Conservation (phyloP, 2,329 filamentous ascomycete genomes). For the Tolypocladium guangdongense region DNA sequence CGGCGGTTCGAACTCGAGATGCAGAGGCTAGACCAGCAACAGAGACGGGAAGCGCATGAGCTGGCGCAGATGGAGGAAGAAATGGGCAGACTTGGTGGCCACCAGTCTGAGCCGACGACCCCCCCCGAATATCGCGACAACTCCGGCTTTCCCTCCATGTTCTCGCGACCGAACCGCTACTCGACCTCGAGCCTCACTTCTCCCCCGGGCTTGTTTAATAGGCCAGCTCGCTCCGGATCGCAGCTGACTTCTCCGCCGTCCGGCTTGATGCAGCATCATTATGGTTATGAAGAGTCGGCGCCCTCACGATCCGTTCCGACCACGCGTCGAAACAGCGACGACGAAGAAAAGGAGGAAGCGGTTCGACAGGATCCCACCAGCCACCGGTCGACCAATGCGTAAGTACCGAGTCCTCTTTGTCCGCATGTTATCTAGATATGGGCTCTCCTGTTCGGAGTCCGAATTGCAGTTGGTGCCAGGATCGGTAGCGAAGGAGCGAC, state of each 20-base stretch:
- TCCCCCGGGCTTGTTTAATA: conserved; percentile 63
- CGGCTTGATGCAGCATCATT: conserved; percentile 47
- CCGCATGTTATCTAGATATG: conserved; percentile 5
- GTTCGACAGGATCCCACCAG: conserved; percentile 59
- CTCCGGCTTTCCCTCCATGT: conserved; percentile 64
- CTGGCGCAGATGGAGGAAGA: conserved; percentile 78
- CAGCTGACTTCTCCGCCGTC: conserved; percentile 69
- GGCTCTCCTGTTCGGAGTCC: neutral
- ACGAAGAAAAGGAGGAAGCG: conserved; percentile 74
- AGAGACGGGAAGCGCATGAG: conserved; percentile 72
- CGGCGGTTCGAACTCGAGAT: conserved; percentile 87
- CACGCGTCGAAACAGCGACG: conserved; percentile 83
- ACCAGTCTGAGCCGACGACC: conserved; percentile 91
- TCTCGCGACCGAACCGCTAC: conserved; percentile 78
- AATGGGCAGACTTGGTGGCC: conserved; percentile 53
- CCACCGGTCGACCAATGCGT: conserved; percentile 67
- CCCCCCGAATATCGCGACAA: conserved; percentile 84
- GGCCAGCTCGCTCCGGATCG: conserved; percentile 65
- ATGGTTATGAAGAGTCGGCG: conserved; percentile 40
- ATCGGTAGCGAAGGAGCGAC: neutral
- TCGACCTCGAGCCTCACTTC: conserved; percentile 81
- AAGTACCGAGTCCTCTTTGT: conserved; percentile 35
- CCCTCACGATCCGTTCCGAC: conserved; percentile 79
- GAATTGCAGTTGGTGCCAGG: neutral
- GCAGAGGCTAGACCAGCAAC: conserved; percentile 77